Conservation (phyloP, 768 basidiomycete species). For the Auricularia heimuer region DNA sequence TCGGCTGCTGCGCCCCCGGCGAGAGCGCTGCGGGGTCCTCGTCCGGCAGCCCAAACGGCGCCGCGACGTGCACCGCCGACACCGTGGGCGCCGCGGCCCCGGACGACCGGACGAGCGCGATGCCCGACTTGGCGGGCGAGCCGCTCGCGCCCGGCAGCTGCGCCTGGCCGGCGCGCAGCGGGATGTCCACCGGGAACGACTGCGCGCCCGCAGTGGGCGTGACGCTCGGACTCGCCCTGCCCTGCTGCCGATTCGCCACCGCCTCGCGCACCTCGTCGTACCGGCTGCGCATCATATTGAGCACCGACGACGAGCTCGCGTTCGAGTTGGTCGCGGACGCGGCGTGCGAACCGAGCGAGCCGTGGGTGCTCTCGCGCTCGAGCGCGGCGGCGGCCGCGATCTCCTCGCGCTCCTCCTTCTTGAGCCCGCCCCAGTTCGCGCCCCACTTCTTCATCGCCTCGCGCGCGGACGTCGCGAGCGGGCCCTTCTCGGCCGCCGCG, state of each 20-base stretch:
- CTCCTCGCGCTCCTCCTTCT: slow-evolving; percentile 30
- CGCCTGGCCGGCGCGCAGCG: slow-evolving; percentile 16
- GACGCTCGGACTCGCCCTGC: slow-evolving; percentile 22
- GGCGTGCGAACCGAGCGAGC: no score
- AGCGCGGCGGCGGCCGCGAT: slow-evolving; percentile 6
- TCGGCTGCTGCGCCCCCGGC: slow-evolving; percentile 27
- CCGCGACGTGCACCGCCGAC: slow-evolving; percentile 10
- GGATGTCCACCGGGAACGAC: slow-evolving; percentile 18
- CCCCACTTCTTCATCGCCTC: slow-evolving; percentile 93
- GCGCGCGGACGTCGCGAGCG: slow-evolving; percentile 72
- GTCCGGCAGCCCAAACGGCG: slow-evolving; percentile 11
- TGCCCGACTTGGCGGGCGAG: slow-evolving; percentile 13
- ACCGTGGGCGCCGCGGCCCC: slow-evolving; percentile 11
- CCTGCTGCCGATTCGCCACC: slow-evolving; percentile 56
- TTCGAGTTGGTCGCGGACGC: slow-evolving; percentile 7
- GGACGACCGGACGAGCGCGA: slow-evolving; percentile 29
- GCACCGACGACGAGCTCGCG: slow-evolving; percentile 20
- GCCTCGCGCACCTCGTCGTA: slow-evolving; percentile 70
- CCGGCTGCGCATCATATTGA: slow-evolving; percentile 19
- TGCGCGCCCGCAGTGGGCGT: slow-evolving; percentile 16
- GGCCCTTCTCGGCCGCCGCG: slow-evolving; percentile 63
- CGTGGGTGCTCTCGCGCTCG: slow-evolving; percentile 9
- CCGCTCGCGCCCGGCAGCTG: slow-evolving; percentile 14
- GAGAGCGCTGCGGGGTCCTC: not conserved
- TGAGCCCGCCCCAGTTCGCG: slow-evolving; percentile 53